Conservation (phyloP, 768 basidiomycete species). For the Postia placenta region DNA sequence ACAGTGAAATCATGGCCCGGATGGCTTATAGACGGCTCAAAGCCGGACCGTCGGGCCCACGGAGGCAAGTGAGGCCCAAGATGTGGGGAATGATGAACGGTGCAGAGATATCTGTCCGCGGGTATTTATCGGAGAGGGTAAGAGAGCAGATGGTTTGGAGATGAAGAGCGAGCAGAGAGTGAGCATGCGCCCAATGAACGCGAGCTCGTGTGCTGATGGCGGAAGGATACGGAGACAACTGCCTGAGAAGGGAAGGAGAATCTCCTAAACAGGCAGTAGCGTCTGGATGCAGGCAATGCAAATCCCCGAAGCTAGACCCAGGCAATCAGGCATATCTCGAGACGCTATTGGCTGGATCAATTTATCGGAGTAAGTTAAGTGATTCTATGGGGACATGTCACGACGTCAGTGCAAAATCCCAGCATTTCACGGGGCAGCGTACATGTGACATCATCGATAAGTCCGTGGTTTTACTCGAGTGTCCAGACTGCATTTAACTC, state of each 20-base stretch:
- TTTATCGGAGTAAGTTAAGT: no score
- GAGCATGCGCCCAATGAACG: not conserved
- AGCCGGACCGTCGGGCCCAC: no score
- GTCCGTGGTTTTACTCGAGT: not conserved
- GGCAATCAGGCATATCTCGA: not conserved
- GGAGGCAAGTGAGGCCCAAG: not conserved
- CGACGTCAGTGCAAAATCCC: not conserved
- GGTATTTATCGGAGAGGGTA: not conserved
- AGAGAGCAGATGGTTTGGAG: not conserved
- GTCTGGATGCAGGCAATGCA: not conserved
- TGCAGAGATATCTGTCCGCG: not conserved
- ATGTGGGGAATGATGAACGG: not conserved
- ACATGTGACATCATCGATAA: conserved; percentile 5
- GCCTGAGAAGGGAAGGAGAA: not conserved
- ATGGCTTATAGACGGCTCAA: not conserved
- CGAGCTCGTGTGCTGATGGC: not conserved
- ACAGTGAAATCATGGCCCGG: not conserved
- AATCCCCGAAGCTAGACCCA: not conserved
- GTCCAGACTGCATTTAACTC: not conserved
- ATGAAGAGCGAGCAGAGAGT: not conserved
- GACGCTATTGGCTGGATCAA: no score
- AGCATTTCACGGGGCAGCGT: not conserved
- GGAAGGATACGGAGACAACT: not conserved
- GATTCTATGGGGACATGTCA: no score
- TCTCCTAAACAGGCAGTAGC: not conserved